Conservation (phyloP, 169 alveolate genomes). For the Plasmodium billcollinsi region DNA sequence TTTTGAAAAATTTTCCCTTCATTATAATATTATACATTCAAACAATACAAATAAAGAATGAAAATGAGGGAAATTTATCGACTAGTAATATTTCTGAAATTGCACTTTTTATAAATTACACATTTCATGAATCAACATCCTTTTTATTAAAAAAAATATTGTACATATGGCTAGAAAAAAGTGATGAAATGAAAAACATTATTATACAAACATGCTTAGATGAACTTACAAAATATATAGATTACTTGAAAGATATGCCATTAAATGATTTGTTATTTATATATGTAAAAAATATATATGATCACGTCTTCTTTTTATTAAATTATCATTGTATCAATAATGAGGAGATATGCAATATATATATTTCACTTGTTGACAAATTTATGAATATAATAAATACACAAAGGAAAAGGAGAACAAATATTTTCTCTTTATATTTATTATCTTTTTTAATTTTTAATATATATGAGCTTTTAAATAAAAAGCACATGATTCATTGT, state of each 20-base stretch:
- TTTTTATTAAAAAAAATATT: conserved; percentile 72
- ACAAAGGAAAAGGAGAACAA: not conserved
- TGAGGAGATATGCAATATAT: conserved; percentile 29
- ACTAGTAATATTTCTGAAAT: not conserved
- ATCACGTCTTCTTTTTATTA: conserved; percentile 54
- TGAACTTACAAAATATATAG: conserved; percentile 57
- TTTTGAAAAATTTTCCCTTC: too few relatives aligned
- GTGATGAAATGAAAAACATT: conserved; percentile 34
- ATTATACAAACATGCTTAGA: conserved; percentile 32
- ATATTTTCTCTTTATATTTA: conserved; percentile 10
- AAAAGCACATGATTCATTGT: conserved; percentile 2
- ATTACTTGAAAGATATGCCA: not conserved
- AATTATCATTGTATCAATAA: conserved; percentile 16
- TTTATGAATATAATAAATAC: conserved; percentile 31
- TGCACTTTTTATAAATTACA: conserved; percentile 19
- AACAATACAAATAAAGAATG: not conserved
- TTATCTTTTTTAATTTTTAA: conserved; percentile 28
- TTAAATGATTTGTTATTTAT: conserved; percentile 34
- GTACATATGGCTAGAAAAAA: conserved; percentile 59
- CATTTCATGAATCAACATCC: conserved; percentile 32
- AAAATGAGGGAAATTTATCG: conserved; percentile 2
- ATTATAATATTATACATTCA: too few relatives aligned
- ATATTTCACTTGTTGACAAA: conserved; percentile 9
- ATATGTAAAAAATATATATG: conserved; percentile 46
- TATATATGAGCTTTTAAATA: conserved; percentile 32